These are phyloP conservation scores for Rutidosis leptorrhynchoides DNA, from an alignment of 129 eudicot genomes.

Conservation along the genomic window DNA sequence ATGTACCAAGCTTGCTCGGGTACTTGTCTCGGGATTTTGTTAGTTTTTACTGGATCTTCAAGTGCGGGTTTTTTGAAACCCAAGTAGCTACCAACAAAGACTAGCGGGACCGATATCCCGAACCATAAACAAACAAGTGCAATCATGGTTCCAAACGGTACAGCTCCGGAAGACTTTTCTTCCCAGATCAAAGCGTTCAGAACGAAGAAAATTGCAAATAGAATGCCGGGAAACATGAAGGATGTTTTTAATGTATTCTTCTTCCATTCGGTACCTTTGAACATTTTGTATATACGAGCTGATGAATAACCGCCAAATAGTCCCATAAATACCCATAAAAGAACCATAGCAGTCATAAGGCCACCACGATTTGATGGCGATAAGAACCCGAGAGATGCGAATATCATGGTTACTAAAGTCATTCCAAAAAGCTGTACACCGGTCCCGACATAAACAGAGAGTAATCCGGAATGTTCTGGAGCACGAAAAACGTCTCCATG, in stretches of 20 bases:
- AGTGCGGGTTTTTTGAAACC: slow-evolving; percentile 84
- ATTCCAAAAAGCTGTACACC: slow-evolving; percentile 79
- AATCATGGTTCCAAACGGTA: slow-evolving; percentile 91
- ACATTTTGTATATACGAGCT: slow-evolving; percentile 82
- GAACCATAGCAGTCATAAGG: slow-evolving; percentile 94
- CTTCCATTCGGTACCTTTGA: slow-evolving; percentile 94
- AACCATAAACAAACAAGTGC: slow-evolving; percentile 88
- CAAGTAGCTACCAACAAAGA: slow-evolving; percentile 84
- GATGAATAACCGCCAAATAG: slow-evolving; percentile 82
- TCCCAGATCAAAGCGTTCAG: slow-evolving; percentile 89
- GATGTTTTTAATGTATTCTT: slow-evolving; percentile 77
- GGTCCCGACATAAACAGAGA: slow-evolving; percentile 80
- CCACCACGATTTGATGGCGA: slow-evolving; percentile 96
- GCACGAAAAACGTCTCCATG: slow-evolving; percentile 88
- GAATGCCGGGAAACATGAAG: slow-evolving; percentile 82
- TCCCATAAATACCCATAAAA: slow-evolving; percentile 94
- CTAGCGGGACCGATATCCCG: slow-evolving; percentile 95
- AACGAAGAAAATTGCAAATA: slow-evolving; percentile 69
- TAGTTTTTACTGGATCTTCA: slow-evolving; percentile 88
- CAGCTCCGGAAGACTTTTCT: slow-evolving; percentile 89
- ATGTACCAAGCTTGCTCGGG: slow-evolving; percentile 98
- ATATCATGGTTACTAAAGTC: slow-evolving; percentile 93
- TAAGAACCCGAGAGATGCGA: slow-evolving; percentile 79
- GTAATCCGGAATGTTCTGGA: slow-evolving; percentile 60
- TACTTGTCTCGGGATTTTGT: slow-evolving; percentile 84